Percentiles rank a stretch among this genome's conserved stretches.
phyloP scores from a whole-genome alignment of 2,329 filamentous ascomycete species.

The Chaetomium strumarium region DNA sequence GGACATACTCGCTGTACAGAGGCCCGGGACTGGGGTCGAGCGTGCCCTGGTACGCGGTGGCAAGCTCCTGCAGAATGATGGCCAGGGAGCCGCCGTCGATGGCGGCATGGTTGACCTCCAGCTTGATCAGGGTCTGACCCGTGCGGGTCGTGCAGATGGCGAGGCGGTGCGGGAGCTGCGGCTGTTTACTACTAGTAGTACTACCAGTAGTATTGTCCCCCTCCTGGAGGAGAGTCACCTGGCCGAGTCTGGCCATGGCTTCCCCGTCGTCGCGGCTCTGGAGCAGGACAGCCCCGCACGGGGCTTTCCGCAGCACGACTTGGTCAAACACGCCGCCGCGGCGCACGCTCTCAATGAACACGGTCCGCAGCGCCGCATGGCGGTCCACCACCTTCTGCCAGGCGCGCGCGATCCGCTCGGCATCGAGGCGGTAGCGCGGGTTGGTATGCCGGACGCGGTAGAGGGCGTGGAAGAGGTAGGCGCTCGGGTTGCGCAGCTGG shows the following conservation, averaged over 20 bases:
- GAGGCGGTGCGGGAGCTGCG: constrained; percentile 20
- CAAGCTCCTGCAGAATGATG: constrained; percentile 22
- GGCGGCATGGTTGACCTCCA: constrained; percentile 24
- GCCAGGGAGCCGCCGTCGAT: constrained; percentile 24
- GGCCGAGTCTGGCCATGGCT: constrained; percentile 10
- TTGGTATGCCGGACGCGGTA: constrained; percentile 12
- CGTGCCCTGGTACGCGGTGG: constrained; percentile 17
- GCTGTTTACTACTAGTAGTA: not conserved
- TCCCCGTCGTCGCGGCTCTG: constrained; percentile 13
- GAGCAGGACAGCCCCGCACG: constrained; percentile 14
- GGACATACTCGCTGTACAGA: constrained; percentile 22
- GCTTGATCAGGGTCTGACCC: constrained; percentile 18
- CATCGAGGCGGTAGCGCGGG: not conserved
- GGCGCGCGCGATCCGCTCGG: constrained; percentile 9
- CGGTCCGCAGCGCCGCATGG: constrained; percentile 21
- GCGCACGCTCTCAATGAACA: constrained; percentile 23
- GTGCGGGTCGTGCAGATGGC: constrained; percentile 16
- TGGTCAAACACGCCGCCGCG: constrained; percentile 22
- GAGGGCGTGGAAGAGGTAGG: constrained; percentile 22
- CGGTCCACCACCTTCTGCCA: constrained; percentile 22
- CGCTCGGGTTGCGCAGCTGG: constrained; percentile 21
- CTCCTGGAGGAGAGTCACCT: constrained; percentile 8
- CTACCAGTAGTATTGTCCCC: too few relatives aligned
- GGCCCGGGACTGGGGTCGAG: constrained; percentile 16
- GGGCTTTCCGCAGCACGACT: constrained; percentile 16